Conservation (phyloP, 345 rosid genomes). For the Nephelium lappaceum region DNA sequence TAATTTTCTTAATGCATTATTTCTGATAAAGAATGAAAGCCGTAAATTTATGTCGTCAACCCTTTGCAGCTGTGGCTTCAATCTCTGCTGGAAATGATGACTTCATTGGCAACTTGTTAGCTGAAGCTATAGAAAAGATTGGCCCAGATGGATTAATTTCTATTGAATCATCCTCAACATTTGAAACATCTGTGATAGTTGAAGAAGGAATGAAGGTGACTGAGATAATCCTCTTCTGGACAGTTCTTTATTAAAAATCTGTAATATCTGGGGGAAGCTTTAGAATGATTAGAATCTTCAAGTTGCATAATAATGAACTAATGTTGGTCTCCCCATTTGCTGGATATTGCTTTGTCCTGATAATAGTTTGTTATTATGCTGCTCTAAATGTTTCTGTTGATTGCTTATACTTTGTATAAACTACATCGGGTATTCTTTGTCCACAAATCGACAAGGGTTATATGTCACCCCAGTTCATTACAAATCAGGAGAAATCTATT, state of each 20-base stretch:
- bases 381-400: neutral
- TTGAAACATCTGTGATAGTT: constrained; percentile 64
- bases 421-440: constrained; percentile 21
- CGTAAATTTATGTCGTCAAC: constrained; percentile 7
- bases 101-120: constrained; percentile 64
- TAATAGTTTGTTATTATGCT: constrained; percentile 2
- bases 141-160: constrained; percentile 87
- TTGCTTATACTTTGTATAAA: constrained; percentile 1
- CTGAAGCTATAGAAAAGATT: constrained; percentile 72
- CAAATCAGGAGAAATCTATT: no score
- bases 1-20: neutral
- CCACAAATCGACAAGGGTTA: constrained; percentile 71
- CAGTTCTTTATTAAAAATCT: neutral
- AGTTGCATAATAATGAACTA: neutral
- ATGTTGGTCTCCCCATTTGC: neutral
- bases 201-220: constrained; percentile 93
- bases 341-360: neutral
- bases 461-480: no score
- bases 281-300: neutral
- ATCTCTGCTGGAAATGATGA: constrained; percentile 94
- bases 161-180: constrained; percentile 72
- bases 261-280: neutral
- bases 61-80: constrained; percentile 78
- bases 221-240: constrained; percentile 9
- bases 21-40: constrained; percentile 4